Evolutionary conservation across 2,329 filamentous ascomycete genomes (phyloP).

Genomic region (Drechslerella coelobrocha): DNA sequence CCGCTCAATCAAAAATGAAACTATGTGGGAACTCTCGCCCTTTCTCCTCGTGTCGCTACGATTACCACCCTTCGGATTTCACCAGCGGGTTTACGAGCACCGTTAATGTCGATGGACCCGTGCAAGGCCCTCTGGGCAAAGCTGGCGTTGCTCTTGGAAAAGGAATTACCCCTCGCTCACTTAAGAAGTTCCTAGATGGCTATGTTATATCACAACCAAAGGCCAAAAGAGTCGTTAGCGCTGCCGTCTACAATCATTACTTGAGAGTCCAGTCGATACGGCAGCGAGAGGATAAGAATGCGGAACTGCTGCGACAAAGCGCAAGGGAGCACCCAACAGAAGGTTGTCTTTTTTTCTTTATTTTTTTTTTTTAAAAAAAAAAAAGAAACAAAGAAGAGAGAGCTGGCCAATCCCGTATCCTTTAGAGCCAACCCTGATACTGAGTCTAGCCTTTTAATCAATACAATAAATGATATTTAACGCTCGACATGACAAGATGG

Average conservation of each 20-base stretch:
- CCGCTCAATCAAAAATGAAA: neutral
- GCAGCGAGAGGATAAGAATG: constrained; percentile 77
- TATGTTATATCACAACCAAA: constrained; percentile 96
- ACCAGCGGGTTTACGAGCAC: constrained; percentile 52
- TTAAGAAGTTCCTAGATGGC: constrained; percentile 91
- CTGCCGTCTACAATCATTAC: constrained; percentile 96
- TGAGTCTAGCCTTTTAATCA: neutral
- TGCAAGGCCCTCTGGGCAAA: constrained; percentile 51
- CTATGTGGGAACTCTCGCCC: neutral
- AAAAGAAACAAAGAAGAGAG: too few species aligned
- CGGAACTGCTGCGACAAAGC: constrained; percentile 59
- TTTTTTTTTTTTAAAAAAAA: too few species aligned
- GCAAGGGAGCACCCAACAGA: constrained; percentile 72
- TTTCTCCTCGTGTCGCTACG: constrained; percentile 17
- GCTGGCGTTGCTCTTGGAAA: constrained; percentile 42
- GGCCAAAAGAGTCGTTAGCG: constrained; percentile 90
- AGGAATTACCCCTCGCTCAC: constrained; percentile 55
- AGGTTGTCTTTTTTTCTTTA: constrained; percentile 64
- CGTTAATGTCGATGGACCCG: constrained; percentile 50
- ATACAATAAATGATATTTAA: too few species aligned
- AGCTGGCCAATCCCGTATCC: too few species aligned
- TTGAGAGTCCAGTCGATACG: constrained; percentile 80
- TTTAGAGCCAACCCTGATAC: neutral
- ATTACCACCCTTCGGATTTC: constrained; percentile 52
- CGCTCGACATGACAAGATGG: too few species aligned